phyloP scores from a whole-genome alignment of 257 asterid species.

The Fraxinus pennsylvanica region DNA sequence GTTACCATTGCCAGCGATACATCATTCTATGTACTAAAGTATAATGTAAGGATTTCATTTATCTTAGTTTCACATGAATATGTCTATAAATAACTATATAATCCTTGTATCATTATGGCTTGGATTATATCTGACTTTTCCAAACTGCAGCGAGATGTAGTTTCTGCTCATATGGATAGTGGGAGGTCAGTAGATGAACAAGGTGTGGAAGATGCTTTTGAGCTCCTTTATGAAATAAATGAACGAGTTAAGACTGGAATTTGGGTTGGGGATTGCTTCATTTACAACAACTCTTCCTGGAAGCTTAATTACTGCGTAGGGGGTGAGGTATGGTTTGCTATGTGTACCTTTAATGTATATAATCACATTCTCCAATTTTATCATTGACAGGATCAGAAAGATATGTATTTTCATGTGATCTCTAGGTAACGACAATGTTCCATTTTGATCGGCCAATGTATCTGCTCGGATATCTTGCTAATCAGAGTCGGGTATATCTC shows the following conservation, averaged over 20 bases:
- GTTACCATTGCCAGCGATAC: constrained; percentile 84
- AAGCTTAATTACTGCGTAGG: constrained; percentile 97
- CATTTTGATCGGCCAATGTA: constrained; percentile 98
- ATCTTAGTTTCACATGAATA: constrained; percentile 25
- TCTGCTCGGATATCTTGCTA: constrained; percentile 94
- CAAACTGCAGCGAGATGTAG: constrained; percentile 84
- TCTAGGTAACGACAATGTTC: constrained; percentile 92
- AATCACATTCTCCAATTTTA: constrained; percentile 13
- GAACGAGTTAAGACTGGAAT: constrained; percentile 96
- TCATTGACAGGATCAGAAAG: constrained; percentile 19
- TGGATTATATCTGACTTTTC: constrained; percentile 22
- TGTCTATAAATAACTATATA: background rate
- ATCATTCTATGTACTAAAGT: constrained; percentile 78
- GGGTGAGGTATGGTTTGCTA: constrained; percentile 72
- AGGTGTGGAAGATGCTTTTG: constrained; percentile 99
- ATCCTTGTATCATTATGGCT: constrained; percentile 13
- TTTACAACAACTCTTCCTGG: constrained; percentile 94
- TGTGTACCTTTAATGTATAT: background rate
- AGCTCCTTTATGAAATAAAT: constrained; percentile 85
- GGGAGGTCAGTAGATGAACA: constrained; percentile 89
- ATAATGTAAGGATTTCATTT: constrained; percentile 50
- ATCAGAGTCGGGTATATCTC: constrained; percentile 86
- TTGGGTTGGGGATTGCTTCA: constrained; percentile 99
- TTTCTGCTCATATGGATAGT: constrained; percentile 85
- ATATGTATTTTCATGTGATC: constrained; percentile 19